Evolutionary conservation across 1,284 basidiomycete genomes (phyloP), one percentile per base, ranked within the genome.

Genomic region (Mycena sp.): DNA sequence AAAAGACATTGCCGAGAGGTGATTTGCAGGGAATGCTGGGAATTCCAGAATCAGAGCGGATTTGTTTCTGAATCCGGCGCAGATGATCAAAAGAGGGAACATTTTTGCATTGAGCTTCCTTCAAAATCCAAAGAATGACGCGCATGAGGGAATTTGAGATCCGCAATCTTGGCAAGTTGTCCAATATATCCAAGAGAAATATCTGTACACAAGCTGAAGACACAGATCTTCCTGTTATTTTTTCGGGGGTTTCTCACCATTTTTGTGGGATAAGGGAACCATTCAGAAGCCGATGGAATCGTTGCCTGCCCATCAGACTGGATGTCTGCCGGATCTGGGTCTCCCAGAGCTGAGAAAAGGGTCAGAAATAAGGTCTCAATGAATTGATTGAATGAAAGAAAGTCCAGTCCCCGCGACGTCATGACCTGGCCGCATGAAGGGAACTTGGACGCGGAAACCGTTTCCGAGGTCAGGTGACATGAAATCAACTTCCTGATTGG

Each of bases 81-180:
- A 79, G 65, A 17, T 23, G 40, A 25, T 72, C 58, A 32, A 76
- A 67, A 1, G 72, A 71, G 3, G 76, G 77, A 4, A 80, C 73
- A 58, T 75, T 45, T 5, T 29, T 28, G 10, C 69, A 69, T 0
- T 72, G 72, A 29, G 44, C 30, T 50, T 76, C 71, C 21, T 64
- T 41, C 1, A 78, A 61, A 7, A 75, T 49, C 72, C 73, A 77
- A 3, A 79, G 57, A 30, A 77, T 53, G 6, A 75, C 44, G 19
- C 63, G 68, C 69, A 78, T 70, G 12, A 76, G 61, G 2, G 68
- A 59, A 32, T 63, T 37, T 19, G 62, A 59, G 14, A 64, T 17
- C 0, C 62, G 56, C 1, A 48, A 19, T 12, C 62, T 26, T 7
- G 62, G 62, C 5, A 64, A 32, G 25, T 64, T 64, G 48, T 46